Percentiles rank a stretch among this genome's conserved stretches.
Evolutionary conservation across 495 filamentous ascomycete species (phyloP).

Genomic region (Podospora comata): DNA sequence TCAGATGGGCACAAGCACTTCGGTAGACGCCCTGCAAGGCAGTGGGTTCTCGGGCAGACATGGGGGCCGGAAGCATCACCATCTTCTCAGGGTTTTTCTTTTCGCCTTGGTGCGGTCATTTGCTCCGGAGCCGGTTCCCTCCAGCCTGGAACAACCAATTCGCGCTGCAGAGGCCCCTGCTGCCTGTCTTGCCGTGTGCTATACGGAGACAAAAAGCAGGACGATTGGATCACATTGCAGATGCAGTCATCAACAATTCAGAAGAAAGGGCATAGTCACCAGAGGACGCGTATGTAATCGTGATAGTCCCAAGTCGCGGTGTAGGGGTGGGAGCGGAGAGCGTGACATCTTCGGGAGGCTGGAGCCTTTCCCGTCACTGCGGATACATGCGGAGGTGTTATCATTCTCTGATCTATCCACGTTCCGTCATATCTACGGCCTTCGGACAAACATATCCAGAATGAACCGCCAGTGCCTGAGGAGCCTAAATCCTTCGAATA

Average conservation of each 20-base stretch:
- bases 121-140: background rate
- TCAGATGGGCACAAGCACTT: background rate
- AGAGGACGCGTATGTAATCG: background rate
- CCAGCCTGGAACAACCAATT: background rate
- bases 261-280: background rate
- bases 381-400: background rate
- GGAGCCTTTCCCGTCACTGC: background rate
- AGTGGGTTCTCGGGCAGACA: background rate
- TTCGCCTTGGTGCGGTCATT: background rate
- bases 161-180: background rate
- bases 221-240: background rate
- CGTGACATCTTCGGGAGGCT: background rate
- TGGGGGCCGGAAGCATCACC: constrained; percentile 3
- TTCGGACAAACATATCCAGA: background rate
- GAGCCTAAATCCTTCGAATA: background rate
- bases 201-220: background rate
- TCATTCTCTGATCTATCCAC: background rate
- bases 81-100: background rate
- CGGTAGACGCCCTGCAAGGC: background rate
- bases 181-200: background rate
- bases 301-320: constrained; percentile 1
- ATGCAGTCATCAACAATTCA: background rate
- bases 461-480: background rate
- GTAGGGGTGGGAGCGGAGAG: constrained; percentile 3
- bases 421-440: background rate